Base-by-base conservation (phyloP, 306 rosid genomes). In the Quercus berberidifolia region DNA sequence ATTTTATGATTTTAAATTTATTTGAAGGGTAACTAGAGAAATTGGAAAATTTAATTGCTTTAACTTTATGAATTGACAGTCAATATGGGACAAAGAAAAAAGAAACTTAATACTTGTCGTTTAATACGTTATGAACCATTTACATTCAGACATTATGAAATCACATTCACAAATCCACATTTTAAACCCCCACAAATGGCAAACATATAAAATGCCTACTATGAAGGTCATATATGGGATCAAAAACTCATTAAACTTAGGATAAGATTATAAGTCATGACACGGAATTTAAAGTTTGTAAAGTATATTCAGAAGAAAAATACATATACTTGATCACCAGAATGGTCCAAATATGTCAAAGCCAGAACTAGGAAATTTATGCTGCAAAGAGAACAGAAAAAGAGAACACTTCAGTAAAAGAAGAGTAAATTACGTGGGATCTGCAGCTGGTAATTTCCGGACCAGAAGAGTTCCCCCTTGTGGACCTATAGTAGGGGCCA, bases 381-480 rank as follows among this genome's bases (percentile, higher is more conserved):
- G 63, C 5, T 64, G 43, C 73, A 72, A 76, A 81, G 55, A 28
- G 56, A 58, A 54, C 76, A 76, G 55, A 33, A 55, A 46, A 35
- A 71, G 73, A 57, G 14, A 60, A 26, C 26, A 18, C 57, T 51
- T 76, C 49, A 73, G 52, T 69, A 71, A 57, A 73, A 76, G 68
- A 83, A 68, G 30, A 17, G 54, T 74, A 69, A 81, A 64, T 82
- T 87, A 94, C 99, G 74, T 82, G 63, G 91, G 92, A 28, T 90
- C 90, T 69, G 85, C 86, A 52, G 75, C 67, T 67, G 94, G 94
- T 81, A 94, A 56, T 81, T 89, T 92, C 76, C 97, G 92, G 73
- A 94, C 91, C 63, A 94, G 94, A 80, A 92, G 93, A 54, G 97
- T 91, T 72, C 86, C 99, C 73, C 88, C 90, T 75, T 87, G 80